Evolutionary conservation across 1,139 yeast genomes (phyloP).

Genomic region (Taphrina betulina): DNA sequence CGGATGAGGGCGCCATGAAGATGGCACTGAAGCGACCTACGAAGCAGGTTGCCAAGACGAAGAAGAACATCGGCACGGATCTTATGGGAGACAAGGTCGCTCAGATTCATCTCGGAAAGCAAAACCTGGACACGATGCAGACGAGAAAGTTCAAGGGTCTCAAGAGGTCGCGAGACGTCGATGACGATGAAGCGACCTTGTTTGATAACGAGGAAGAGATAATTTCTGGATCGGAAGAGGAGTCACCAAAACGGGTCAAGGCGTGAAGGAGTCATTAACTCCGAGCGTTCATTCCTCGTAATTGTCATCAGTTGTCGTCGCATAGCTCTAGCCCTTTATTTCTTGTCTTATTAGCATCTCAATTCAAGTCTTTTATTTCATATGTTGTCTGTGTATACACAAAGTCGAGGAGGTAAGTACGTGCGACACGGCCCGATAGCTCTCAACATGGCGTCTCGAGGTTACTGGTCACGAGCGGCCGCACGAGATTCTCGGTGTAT

Average conservation of each 20-base stretch:
- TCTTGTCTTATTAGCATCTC: too few relatives aligned
- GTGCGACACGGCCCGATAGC: too few relatives aligned
- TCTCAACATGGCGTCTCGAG: too few relatives aligned
- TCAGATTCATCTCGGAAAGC: conserved; percentile 92
- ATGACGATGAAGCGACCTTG: conserved; percentile 52
- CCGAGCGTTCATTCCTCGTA: too few relatives aligned
- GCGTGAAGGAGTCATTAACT: too few relatives aligned
- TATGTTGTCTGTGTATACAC: not conserved
- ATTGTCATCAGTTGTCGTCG: too few relatives aligned
- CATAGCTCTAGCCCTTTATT: conserved; percentile 20
- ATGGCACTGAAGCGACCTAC: conserved; percentile 83
- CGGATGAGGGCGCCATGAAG: conserved; percentile 84
- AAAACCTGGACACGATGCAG: conserved; percentile 83
- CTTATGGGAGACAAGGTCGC: conserved; percentile 96
- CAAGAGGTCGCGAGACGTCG: conserved; percentile 79
- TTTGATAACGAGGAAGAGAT: conserved; percentile 7
- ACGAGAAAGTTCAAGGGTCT: conserved; percentile 99
- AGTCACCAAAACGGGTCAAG: conserved; percentile 9
- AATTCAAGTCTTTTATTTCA: not conserved
- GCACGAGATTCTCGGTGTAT: too few relatives aligned
- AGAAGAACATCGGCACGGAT: conserved; percentile 88
- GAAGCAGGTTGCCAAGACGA: conserved; percentile 74
- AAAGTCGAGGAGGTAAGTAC: too few relatives aligned
- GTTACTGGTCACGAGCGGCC: too few relatives aligned
- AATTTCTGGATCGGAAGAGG: conserved; percentile 18